Base-by-base conservation (phyloP, 441 rosid genomes). In the Gossypium laxum region DNA sequence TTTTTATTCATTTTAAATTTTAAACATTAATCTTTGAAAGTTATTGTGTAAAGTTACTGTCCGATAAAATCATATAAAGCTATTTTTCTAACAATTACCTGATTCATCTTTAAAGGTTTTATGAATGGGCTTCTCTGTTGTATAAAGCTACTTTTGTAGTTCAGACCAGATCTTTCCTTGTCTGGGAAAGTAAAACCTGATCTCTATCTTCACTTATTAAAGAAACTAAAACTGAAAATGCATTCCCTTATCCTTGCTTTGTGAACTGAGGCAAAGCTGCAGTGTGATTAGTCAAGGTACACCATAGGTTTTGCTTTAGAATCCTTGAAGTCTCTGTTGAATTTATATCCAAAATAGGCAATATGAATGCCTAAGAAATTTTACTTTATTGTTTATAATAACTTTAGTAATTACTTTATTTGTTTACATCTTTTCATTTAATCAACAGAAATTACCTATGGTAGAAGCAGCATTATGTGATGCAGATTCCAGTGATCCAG, bases 391-490 rank as follows among this genome's bases (percentile, higher is more conserved):
- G 28, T 70, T 45, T 69, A 66, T 43, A 12, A 67, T 26, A 15
- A 8, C 24, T 34, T 59, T 22, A 22, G 17, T 41, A n/a, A 47
- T 47, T 12, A n/a, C 76, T 18, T 55, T 34, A 12, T 55, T 60
- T 63, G 41, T 74, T 76, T 55, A 72, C 61, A 51, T 72, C 59
- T 62, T 14, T 38, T 67, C 70, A 55, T 59, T 66, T 74, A 56
- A 59, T 76, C 26, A 51, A 72, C 88, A 93, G 98, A 90, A 79
- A 63, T 77, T 93, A 82, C 24, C 78, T 22, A 79, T 75, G 41
- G 68, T 91, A 60, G 96, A 93, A 88, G 89, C 82, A 75, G 86
- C 84, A 74, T 77, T 93, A 50, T 78, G 59, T 74, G 81, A 64
- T 45, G 79, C 73, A 72, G 81, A 74, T 79, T 85, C 90, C 15